A percentile compares a stretch with the other conserved stretches of the same genome.
These are phyloP conservation scores for Micractinium conductrix DNA, from an alignment of 139 green algal species.

Conservation along the genomic window DNA sequence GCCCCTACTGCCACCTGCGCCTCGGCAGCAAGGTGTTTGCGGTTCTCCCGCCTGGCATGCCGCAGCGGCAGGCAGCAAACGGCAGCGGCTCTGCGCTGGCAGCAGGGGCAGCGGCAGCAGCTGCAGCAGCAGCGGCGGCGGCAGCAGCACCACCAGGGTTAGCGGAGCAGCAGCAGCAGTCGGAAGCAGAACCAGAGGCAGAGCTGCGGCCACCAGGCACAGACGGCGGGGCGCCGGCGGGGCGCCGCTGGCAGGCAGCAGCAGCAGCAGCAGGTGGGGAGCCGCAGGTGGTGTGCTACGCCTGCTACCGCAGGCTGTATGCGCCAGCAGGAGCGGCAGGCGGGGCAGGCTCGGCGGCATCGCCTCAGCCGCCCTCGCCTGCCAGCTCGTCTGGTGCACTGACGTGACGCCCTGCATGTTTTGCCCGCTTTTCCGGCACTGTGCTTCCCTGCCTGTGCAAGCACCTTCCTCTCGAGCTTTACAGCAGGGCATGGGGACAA, in stretches of 20 bases:
- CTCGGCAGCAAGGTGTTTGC: conserved; percentile 65
- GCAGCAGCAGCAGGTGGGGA: not conserved
- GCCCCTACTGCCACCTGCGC: conserved; percentile 54
- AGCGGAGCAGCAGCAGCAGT: not conserved
- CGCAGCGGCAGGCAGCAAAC: not conserved
- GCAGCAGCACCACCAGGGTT: not conserved
- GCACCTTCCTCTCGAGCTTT: too few relatives aligned
- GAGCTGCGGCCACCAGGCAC: not conserved
- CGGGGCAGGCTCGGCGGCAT: not conserved
- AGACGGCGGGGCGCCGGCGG: not conserved
- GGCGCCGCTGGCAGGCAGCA: too few relatives aligned
- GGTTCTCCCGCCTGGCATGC: conserved; percentile 26
- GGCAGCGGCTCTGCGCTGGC: not conserved
- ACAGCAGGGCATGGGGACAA: too few relatives aligned
- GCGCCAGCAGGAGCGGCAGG: not conserved
- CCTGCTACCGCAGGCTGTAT: conserved; percentile 15
- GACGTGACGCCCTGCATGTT: too few relatives aligned
- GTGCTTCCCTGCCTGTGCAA: too few relatives aligned
- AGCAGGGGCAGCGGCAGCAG: not conserved
- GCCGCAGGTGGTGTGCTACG: conserved; percentile 24
- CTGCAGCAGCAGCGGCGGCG: not conserved
- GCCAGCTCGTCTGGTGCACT: too few relatives aligned
- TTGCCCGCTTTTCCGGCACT: too few relatives aligned
- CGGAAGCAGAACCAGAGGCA: not conserved
- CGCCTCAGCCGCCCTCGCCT: too few relatives aligned